Evolutionary conservation across 2,329 filamentous ascomycete genomes (phyloP).

Genomic region (Venturia asperata): DNA sequence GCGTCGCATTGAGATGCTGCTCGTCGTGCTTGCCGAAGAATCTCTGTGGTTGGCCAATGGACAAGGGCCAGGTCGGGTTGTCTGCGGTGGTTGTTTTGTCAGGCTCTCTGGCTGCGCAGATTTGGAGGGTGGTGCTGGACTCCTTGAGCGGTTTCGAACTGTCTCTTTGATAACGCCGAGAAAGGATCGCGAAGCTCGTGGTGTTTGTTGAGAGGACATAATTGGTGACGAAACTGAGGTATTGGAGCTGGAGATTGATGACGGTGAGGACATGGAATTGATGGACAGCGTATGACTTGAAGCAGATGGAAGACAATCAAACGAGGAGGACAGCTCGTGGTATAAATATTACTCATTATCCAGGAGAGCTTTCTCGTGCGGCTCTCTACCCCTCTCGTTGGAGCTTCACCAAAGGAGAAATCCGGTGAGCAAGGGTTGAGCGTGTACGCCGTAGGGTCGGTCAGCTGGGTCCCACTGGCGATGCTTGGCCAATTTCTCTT

Average conservation of each 20-base stretch:
- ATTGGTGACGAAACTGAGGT: not conserved
- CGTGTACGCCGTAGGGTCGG: not conserved
- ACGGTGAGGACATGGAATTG: not conserved
- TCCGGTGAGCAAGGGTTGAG: not conserved
- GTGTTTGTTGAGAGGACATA: not conserved
- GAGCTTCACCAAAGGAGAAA: not conserved
- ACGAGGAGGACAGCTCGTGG: not conserved
- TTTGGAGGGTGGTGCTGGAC: not conserved
- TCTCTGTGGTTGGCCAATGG: not conserved
- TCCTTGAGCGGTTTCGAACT: slow-evolving; percentile 3
- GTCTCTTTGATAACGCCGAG: slow-evolving; percentile 10
- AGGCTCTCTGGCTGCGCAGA: not conserved
- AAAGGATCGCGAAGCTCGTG: slow-evolving; percentile 1
- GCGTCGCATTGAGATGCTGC: not conserved
- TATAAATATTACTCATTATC: not conserved
- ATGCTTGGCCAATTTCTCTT: slow-evolving; percentile 1
- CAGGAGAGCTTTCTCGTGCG: not conserved
- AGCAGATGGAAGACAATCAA: not conserved
- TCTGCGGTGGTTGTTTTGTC: not conserved
- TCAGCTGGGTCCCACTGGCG: not conserved
- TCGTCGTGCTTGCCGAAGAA: not conserved
- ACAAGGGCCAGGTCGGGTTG: not conserved
- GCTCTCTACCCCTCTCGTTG: not conserved
- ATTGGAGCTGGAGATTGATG: not conserved
- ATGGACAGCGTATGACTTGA: not conserved